Conservation (phyloP, 805 yeast species). For the Metschnikowia anglica region DNA sequence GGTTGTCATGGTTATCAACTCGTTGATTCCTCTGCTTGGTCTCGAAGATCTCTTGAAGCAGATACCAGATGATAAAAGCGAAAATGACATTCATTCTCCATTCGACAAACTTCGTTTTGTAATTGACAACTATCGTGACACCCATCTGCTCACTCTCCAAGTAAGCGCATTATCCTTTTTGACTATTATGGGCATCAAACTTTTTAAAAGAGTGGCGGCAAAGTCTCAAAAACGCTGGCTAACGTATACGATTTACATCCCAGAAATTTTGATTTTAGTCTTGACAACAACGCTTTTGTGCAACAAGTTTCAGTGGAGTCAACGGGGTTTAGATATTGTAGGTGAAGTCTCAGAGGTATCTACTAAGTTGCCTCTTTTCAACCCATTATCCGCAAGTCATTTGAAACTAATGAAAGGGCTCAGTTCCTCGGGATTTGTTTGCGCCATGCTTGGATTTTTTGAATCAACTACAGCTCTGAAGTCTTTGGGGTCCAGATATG, state of each 20-base stretch:
- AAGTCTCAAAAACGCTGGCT: slow-evolving; percentile 12
- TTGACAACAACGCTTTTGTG: slow-evolving; percentile 57
- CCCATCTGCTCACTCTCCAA: slow-evolving; percentile 58
- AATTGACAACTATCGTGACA: slow-evolving; percentile 43
- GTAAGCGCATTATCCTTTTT: slow-evolving; percentile 59
- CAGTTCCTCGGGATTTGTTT: slow-evolving; percentile 65
- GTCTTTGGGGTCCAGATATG: slow-evolving; percentile 72
- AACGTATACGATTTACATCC: slow-evolving; percentile 59
- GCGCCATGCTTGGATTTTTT: slow-evolving; percentile 86
- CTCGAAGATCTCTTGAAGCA: slow-evolving; percentile 46
- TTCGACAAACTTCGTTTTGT: slow-evolving; percentile 66
- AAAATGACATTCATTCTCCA: slow-evolving; percentile 55
- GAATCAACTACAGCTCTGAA: slow-evolving; percentile 93
- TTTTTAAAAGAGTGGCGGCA: slow-evolving; percentile 34
- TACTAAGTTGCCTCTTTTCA: slow-evolving; percentile 45
- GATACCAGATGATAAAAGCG: slow-evolving; percentile 33
- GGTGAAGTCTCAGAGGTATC: slow-evolving; percentile 58
- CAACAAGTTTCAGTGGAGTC: slow-evolving; percentile 46
- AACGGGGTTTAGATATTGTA: slow-evolving; percentile 59
- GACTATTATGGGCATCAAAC: slow-evolving; percentile 41
- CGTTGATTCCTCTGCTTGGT: slow-evolving; percentile 72
- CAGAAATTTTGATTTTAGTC: slow-evolving; percentile 83
- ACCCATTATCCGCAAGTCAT: slow-evolving; percentile 55
- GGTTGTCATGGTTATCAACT: slow-evolving; percentile 52
- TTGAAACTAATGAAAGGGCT: slow-evolving; percentile 54